A percentile compares a stretch with the other conserved stretches of the same genome.
phyloP scores from a whole-genome alignment of 768 basidiomycete species.

The Termitomyces bulborhizus region DNA sequence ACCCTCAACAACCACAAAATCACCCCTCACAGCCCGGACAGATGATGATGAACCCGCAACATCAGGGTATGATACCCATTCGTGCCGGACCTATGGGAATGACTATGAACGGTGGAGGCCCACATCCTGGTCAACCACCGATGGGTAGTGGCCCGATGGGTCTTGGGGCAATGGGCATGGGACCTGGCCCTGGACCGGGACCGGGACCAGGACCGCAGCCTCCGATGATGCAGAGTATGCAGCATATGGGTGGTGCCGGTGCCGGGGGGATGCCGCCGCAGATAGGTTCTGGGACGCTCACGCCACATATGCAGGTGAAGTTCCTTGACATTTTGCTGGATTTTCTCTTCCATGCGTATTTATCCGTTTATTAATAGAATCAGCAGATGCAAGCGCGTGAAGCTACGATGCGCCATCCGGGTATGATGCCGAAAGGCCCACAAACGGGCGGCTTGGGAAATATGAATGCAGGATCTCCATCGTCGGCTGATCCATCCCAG shows the following conservation, averaged over 20 bases:
- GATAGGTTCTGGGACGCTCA: constrained; percentile 35
- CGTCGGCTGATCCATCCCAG: constrained; percentile 32
- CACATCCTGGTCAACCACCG: constrained; percentile 17
- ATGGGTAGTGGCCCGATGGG: constrained; percentile 21
- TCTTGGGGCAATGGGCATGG: constrained; percentile 16
- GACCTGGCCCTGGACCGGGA: constrained; percentile 6
- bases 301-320: constrained; percentile 31
- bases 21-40: constrained; percentile 27
- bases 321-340: background rate
- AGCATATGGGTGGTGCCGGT: constrained; percentile 15
- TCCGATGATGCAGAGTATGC: constrained; percentile 14
- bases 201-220: constrained; percentile 10
- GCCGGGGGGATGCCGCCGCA: constrained; percentile 25
- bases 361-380: constrained; percentile 6
- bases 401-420: constrained; percentile 23
- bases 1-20: constrained; percentile 16
- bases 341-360: background rate
- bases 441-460: constrained; percentile 20
- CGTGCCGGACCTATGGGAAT: constrained; percentile 23
- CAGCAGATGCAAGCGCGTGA: constrained; percentile 16
- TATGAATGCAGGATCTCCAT: constrained; percentile 38
- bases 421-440: constrained; percentile 28
- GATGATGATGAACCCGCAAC: constrained; percentile 28
- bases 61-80: constrained; percentile 31
- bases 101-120: constrained; percentile 23